These are phyloP conservation scores for Parietaria judaica DNA, from an alignment of 306 rosid species.

Conservation along the genomic window DNA sequence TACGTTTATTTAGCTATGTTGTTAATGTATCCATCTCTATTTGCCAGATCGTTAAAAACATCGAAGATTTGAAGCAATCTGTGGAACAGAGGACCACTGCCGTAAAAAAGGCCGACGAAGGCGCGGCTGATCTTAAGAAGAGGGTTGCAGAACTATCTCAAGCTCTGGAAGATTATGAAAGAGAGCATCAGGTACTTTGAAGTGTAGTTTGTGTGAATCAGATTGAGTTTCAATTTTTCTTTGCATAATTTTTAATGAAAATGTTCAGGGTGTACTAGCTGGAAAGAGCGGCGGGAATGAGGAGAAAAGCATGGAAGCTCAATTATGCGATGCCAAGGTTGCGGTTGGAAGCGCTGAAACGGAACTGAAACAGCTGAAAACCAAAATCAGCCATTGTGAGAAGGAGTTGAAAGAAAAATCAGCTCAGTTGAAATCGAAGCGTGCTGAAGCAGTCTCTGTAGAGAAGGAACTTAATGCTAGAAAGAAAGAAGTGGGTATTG, in stretches of 20 bases:
- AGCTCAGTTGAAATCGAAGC: constrained; percentile 61
- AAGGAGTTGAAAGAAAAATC: constrained; percentile 76
- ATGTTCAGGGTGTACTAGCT: constrained; percentile 64
- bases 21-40: constrained; percentile 22
- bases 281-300: constrained; percentile 90
- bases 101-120: constrained; percentile 79
- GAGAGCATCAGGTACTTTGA: constrained; percentile 66
- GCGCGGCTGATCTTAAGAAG: constrained; percentile 74
- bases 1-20: constrained; percentile 2
- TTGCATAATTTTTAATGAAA: constrained; percentile 4
- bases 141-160: constrained; percentile 58
- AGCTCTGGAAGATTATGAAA: constrained; percentile 65
- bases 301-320: constrained; percentile 91
- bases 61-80: constrained; percentile 78
- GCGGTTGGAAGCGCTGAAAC: constrained; percentile 91
- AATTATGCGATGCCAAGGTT: constrained; percentile 77
- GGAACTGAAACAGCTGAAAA: constrained; percentile 69
- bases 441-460: constrained; percentile 75
- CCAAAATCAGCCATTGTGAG: constrained; percentile 74
- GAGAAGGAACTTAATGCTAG: constrained; percentile 62
- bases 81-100: constrained; percentile 59
- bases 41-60: constrained; percentile 51
- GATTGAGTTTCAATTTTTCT: constrained; percentile 1
- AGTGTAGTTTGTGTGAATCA: too few relatives aligned
- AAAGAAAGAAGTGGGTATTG: constrained; percentile 53